These are phyloP conservation scores for Taiwanofungus camphoratus DNA, from an alignment of 1,284 basidiomycete species.

Conservation along the genomic window DNA sequence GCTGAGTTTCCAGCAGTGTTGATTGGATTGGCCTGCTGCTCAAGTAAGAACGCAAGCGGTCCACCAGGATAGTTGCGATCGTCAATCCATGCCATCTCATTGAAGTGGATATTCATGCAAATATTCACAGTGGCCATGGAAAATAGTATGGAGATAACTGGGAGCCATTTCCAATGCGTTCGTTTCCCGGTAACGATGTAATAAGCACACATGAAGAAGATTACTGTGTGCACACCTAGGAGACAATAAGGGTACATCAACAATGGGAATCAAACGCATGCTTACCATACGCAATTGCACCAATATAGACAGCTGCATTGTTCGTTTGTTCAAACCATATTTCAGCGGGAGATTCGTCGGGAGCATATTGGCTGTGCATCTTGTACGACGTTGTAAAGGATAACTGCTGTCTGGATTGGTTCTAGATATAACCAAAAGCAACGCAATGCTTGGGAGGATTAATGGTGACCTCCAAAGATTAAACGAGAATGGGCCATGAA, in stretches of 20 bases:
- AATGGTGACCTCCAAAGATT: no score
- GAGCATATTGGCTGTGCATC: no score
- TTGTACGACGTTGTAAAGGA: no score
- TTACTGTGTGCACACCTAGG: neutral
- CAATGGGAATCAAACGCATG: neutral
- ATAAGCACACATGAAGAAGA: neutral
- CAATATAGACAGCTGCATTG: neutral
- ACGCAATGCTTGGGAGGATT: no score
- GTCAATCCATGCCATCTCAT: constrained; percentile 1
- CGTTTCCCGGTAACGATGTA: neutral
- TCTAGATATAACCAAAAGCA: no score
- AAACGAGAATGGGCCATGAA: no score
- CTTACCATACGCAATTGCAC: neutral
- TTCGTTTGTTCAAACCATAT: neutral
- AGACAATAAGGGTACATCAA: no score
- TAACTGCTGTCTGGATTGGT: no score
- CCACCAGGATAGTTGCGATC: neutral
- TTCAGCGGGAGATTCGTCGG: neutral
- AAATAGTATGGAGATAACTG: neutral
- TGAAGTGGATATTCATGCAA: constrained; percentile 1
- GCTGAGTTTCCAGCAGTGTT: neutral
- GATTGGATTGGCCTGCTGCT: neutral
- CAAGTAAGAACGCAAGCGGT: neutral
- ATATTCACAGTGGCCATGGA: constrained; percentile 1
- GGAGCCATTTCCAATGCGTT: neutral